Base-by-base conservation (phyloP, 2,329 filamentous ascomycete species). In the Lecanicillium sp. region DNA sequence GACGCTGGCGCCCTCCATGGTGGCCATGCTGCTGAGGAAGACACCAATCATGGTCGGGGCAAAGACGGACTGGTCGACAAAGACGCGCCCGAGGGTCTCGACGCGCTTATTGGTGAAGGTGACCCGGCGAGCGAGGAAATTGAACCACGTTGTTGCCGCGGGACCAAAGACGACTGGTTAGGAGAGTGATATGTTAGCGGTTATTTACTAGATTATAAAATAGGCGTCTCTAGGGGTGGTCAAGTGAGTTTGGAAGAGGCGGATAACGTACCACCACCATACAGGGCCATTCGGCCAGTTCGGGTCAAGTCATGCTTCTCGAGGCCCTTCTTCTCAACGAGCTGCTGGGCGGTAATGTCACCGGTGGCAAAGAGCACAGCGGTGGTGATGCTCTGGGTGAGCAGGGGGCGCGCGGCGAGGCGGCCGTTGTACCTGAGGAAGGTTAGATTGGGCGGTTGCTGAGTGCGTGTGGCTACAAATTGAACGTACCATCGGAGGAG, bases 301-400 rank as follows among this genome's bases (percentile, higher is more conserved):
- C 86, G 77, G 19, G 67, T 65, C 28, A 79, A 51, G 54, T 90
- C 83, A 60, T 98, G 90, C 48, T 84, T 83, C 50, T 81, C 65
- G 18, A 84, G 49, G 14, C 88, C 89, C 54, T 74, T 81, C 60
- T 79, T 81, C 66, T 97, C 90, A 43, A 98, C 85, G 27, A 79
- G 71, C 65, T 97, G 90, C 65, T 98, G 92, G 28, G 92, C 87
- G 49, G 94, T 81, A 44, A 84, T 72, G 66, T 98, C 92, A 53
- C 92, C 92, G 12, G 88, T 86, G 42, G 84, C 89, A 60, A 97
- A 98, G 46, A 98, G 81, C 43, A 97, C 75, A 35, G 87, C 84
- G 29, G 90, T 96, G 41, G 88, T 94, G 52, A 95, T 68, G 58
- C 83, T 86, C 70, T 95, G 87, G 10, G 90, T 97, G 55, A 96